A percentile compares a stretch with the other conserved stretches of the same genome.
Evolutionary conservation across 2,329 filamentous ascomycete genomes (phyloP).

Genomic region (Exserohilum turcica): DNA sequence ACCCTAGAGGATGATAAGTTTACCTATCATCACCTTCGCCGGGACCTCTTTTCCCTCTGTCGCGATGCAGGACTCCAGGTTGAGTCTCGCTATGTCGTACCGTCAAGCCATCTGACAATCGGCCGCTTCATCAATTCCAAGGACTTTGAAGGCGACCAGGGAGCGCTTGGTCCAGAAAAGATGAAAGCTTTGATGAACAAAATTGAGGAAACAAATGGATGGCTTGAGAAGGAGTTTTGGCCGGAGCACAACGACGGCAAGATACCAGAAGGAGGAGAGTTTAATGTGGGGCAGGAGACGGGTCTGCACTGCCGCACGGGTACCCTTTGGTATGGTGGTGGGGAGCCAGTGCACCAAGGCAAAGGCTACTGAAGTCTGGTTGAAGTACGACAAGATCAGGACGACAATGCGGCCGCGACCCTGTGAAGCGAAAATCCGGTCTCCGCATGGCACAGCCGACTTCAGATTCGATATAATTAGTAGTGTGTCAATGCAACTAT

Average conservation of each 20-base stretch:
- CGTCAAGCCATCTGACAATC: conserved; percentile 87
- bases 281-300: conserved; percentile 84
- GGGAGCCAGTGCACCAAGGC: conserved; percentile 67
- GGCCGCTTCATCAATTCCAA: conserved; percentile 74
- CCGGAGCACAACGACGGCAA: conserved; percentile 50
- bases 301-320: conserved; percentile 79
- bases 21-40: conserved; percentile 88
- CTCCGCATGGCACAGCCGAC: not conserved
- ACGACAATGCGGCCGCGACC: not conserved
- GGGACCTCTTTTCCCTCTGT: conserved; percentile 72
- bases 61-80: conserved; percentile 69
- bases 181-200: conserved; percentile 68
- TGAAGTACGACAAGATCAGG: not conserved
- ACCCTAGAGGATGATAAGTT: conserved; percentile 64
- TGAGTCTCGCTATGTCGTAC: conserved; percentile 82
- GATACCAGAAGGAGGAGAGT: conserved; percentile 66
- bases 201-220: conserved; percentile 78
- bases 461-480: not conserved
- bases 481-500: not conserved
- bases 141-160: conserved; percentile 55
- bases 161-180: conserved; percentile 58
- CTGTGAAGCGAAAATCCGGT: not conserved
- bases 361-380: conserved; percentile 50
- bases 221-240: conserved; percentile 75
- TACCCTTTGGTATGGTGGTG: conserved; percentile 75